Evolutionary conservation across 106 monocot genomes (phyloP).

Genomic region (Vanilla planifolia): DNA sequence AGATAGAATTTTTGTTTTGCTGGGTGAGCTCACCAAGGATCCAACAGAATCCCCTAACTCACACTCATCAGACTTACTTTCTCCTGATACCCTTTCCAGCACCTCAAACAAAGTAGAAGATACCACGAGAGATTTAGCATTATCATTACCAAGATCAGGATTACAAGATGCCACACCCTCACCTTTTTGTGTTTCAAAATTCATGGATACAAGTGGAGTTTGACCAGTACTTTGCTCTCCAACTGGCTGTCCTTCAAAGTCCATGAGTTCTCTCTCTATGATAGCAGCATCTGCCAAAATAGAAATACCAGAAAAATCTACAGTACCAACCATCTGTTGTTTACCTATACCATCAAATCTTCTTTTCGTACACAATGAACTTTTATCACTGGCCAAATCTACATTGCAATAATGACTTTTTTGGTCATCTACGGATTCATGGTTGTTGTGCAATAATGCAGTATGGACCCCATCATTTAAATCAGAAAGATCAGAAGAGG

Average conservation of each 20-base stretch:
- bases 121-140: constrained; percentile 3
- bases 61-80: constrained; percentile 3
- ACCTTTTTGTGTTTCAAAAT: constrained; percentile 10
- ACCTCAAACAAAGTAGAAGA: constrained; percentile 6
- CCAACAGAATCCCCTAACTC: constrained; percentile 6
- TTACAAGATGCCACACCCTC: not conserved
- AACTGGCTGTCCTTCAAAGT: constrained; percentile 11
- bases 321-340: not conserved
- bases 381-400: constrained; percentile 3
- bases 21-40: constrained; percentile 7
- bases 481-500: constrained; percentile 14
- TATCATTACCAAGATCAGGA: not conserved
- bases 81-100: constrained; percentile 11
- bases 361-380: constrained; percentile 2
- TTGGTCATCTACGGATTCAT: not conserved
- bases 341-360: constrained; percentile 2
- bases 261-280: constrained; percentile 13
- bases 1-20: constrained; percentile 5
- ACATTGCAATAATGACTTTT: not conserved
- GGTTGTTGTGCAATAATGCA: constrained; percentile 7
- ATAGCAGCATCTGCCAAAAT: constrained; percentile 84
- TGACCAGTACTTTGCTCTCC: constrained; percentile 10
- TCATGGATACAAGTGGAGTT: constrained; percentile 7
- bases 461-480: not conserved
- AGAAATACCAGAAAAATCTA: constrained; percentile 80